phyloP scores from a whole-genome alignment of 2,329 filamentous ascomycete species.

The Apiospora hydei region DNA sequence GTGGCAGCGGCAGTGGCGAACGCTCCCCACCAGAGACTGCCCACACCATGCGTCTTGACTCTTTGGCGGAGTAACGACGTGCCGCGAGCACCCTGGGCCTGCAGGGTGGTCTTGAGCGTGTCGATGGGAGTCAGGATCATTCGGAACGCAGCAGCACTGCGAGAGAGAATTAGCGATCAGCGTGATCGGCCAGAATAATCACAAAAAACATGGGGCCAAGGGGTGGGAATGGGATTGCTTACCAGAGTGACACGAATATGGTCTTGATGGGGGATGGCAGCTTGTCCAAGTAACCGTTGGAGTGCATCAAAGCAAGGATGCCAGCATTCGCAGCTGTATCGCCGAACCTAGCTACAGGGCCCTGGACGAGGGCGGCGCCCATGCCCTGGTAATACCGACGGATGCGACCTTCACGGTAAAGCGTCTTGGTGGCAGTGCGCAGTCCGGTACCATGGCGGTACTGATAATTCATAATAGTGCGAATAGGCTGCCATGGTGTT shows the following conservation, averaged over 20 bases:
- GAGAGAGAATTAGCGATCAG: not conserved
- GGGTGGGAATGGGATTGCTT: conserved; percentile 23
- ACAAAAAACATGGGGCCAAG: too few relatives aligned
- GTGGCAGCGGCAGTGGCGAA: conserved; percentile 56
- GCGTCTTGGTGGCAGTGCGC: conserved; percentile 46
- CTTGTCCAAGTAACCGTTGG: conserved; percentile 52
- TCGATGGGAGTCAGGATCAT: conserved; percentile 57
- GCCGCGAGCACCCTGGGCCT: conserved; percentile 53
- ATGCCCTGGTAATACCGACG: conserved; percentile 55
- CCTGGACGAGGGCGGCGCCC: conserved; percentile 53
- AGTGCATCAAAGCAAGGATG: conserved; percentile 55
- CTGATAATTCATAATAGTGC: conserved; percentile 60
- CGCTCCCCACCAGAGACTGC: conserved; percentile 58
- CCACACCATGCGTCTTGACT: conserved; percentile 52
- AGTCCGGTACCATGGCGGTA: conserved; percentile 55
- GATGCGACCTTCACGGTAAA: conserved; percentile 51
- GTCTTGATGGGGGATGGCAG: conserved; percentile 54
- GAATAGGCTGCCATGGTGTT: conserved; percentile 46
- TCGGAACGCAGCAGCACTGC: conserved; percentile 53
- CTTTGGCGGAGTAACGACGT: conserved; percentile 52
- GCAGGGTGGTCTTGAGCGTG: conserved; percentile 58
- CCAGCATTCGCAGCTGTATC: conserved; percentile 58
- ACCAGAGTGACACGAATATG: conserved; percentile 55
- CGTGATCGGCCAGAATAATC: fast-evolving
- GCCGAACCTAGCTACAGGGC: conserved; percentile 54